Evolutionary conservation across 2,329 filamentous ascomycete species (phyloP).

Genomic region (Gnomoniopsis sp.): DNA sequence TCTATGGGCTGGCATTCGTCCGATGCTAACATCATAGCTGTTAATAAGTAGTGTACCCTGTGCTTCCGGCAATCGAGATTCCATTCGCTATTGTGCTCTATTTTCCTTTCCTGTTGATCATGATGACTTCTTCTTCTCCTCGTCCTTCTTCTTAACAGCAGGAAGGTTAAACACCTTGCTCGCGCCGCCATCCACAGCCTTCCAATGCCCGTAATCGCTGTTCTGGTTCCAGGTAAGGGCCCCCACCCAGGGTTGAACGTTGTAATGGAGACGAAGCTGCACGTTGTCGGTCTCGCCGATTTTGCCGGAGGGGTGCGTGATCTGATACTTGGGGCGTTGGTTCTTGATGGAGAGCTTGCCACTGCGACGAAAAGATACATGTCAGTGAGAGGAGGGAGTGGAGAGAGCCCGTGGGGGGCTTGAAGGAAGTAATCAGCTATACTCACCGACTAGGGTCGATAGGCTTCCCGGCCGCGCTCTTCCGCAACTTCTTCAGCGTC

Average conservation of each 20-base stretch:
- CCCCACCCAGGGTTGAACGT: slow-evolving; percentile 97
- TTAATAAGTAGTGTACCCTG: background rate
- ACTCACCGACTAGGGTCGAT: slow-evolving; percentile 56
- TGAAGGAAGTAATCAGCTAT: background rate
- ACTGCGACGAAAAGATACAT: slow-evolving; percentile 32
- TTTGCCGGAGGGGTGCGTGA: slow-evolving; percentile 81
- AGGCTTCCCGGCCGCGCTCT: slow-evolving; percentile 56
- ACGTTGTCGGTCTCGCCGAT: slow-evolving; percentile 73
- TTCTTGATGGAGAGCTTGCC: slow-evolving; percentile 76
- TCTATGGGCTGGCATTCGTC: too few relatives aligned
- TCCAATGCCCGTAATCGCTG: slow-evolving; percentile 58
- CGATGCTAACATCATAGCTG: background rate
- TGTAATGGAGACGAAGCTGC: slow-evolving; percentile 82
- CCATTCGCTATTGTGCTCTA: background rate
- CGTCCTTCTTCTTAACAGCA: slow-evolving; percentile 57
- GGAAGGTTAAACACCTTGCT: slow-evolving; percentile 65
- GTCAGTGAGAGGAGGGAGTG: background rate
- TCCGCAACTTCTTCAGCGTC: slow-evolving; percentile 59
- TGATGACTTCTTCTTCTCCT: slow-evolving; percentile 24
- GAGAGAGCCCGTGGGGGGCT: background rate
- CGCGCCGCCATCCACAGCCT: slow-evolving; percentile 59
- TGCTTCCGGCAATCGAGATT: too few relatives aligned
- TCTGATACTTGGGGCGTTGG: slow-evolving; percentile 93
- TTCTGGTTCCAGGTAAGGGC: slow-evolving; percentile 75
- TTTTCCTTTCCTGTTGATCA: slow-evolving; percentile 16